phyloP scores from a whole-genome alignment of 805 yeast genomes.

The Monosporozyma unispora region DNA sequence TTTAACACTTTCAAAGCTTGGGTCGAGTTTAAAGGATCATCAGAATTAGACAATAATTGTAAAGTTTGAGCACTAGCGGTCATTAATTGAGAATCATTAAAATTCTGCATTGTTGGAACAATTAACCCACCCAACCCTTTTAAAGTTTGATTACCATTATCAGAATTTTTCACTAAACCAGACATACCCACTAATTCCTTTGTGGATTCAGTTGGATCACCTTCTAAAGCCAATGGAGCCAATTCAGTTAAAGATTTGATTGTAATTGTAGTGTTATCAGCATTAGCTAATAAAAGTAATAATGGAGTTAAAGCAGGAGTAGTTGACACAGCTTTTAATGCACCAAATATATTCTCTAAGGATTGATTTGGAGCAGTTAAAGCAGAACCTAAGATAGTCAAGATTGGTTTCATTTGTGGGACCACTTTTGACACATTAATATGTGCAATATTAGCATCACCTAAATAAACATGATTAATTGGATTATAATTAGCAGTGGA shows the following conservation, averaged over 20 bases:
- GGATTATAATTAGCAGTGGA: slow-evolving; percentile 27
- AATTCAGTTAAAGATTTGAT: slow-evolving; percentile 17
- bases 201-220: slow-evolving; percentile 11
- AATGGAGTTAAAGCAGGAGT: slow-evolving; percentile 27
- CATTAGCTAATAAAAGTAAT: slow-evolving; percentile 20
- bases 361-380: slow-evolving; percentile 22
- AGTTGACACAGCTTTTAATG: slow-evolving; percentile 19
- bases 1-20: slow-evolving; percentile 18
- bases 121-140: slow-evolving; percentile 16
- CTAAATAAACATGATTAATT: slow-evolving; percentile 23
- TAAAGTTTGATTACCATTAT: slow-evolving; percentile 8
- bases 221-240: slow-evolving; percentile 24
- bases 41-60: slow-evolving; percentile 15
- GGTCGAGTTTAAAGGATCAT: slow-evolving; percentile 18
- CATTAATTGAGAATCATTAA: slow-evolving; percentile 2
- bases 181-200: slow-evolving; percentile 12
- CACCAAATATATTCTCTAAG: slow-evolving; percentile 17
- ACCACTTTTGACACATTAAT: slow-evolving; percentile 30
- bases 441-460: slow-evolving; percentile 27
- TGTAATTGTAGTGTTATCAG: slow-evolving; percentile 20
- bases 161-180: slow-evolving; percentile 9
- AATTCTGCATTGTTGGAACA: slow-evolving; percentile 4
- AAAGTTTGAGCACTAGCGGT: slow-evolving; percentile 15
- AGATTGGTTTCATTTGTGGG: slow-evolving; percentile 26
- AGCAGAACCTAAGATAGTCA: slow-evolving; percentile 25